These are phyloP conservation scores for Hansenula lynferdii DNA, from an alignment of 1,139 yeast genomes.

Conservation along the genomic window DNA sequence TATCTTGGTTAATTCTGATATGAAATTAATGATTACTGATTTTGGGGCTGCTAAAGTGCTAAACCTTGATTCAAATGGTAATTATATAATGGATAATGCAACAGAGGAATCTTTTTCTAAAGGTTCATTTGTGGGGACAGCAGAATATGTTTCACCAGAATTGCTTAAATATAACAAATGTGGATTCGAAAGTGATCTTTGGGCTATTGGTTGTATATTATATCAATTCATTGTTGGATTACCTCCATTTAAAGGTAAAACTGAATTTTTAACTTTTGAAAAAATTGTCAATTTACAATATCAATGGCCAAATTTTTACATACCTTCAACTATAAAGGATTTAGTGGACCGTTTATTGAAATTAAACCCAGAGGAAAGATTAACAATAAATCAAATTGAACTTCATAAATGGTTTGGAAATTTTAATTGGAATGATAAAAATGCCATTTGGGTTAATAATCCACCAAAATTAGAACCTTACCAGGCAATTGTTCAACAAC, in stretches of 20 bases:
- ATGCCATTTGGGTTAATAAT: conserved; percentile 58
- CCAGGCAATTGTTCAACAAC: conserved; percentile 31
- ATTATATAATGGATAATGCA: conserved; percentile 9
- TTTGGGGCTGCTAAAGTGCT: conserved; percentile 74
- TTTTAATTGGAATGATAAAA: conserved; percentile 59
- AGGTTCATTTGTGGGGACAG: conserved; percentile 82
- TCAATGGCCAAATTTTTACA: conserved; percentile 44
- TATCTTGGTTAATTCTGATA: conserved; percentile 57
- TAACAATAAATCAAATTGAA: conserved; percentile 61
- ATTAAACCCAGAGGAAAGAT: conserved; percentile 61
- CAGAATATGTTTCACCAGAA: conserved; percentile 78
- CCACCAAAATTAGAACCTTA: conserved; percentile 76
- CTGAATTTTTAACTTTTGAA: conserved; percentile 71
- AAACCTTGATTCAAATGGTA: conserved; percentile 33
- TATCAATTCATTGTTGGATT: conserved; percentile 73
- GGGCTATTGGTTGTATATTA: conserved; percentile 81
- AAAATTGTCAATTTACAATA: conserved; percentile 61
- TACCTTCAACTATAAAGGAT: conserved; percentile 43
- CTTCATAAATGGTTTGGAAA: conserved; percentile 66
- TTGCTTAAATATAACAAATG: conserved; percentile 62
- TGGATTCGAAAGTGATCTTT: conserved; percentile 70
- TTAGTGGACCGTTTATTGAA: conserved; percentile 51
- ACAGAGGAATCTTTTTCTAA: conserved; percentile 20
- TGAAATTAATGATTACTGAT: conserved; percentile 70
- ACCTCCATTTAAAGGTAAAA: conserved; percentile 78